Evolutionary conservation across 1,139 yeast genomes (phyloP).

Genomic region (Groenewaldozyma sp.): DNA sequence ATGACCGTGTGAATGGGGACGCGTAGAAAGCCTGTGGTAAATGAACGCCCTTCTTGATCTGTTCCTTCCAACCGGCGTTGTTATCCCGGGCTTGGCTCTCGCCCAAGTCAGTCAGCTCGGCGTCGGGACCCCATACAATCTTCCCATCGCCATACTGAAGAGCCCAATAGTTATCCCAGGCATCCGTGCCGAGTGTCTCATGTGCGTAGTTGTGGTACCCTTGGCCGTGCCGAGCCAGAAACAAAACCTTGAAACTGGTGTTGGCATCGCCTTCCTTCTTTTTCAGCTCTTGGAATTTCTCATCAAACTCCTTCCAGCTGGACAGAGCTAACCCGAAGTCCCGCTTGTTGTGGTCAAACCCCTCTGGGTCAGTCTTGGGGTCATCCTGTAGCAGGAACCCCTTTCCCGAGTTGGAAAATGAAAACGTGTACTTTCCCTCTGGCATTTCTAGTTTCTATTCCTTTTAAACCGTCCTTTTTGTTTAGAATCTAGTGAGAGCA

Average conservation of each 20-base stretch:
- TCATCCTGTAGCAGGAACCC: slow-evolving; percentile 47
- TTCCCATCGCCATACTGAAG: slow-evolving; percentile 38
- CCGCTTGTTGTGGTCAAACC: slow-evolving; percentile 32
- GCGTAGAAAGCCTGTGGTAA: slow-evolving; percentile 47
- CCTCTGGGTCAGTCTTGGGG: slow-evolving; percentile 36
- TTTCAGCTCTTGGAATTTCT: slow-evolving; percentile 34
- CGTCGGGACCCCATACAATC: slow-evolving; percentile 62
- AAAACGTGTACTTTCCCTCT: slow-evolving; percentile 6
- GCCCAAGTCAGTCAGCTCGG: slow-evolving; percentile 53
- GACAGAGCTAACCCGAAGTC: slow-evolving; percentile 12
- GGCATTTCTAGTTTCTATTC: no score
- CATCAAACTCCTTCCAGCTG: slow-evolving; percentile 39
- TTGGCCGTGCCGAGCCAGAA: slow-evolving; percentile 69
- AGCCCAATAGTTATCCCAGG: slow-evolving; percentile 22
- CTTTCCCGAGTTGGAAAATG: slow-evolving; percentile 10
- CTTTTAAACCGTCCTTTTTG: not conserved
- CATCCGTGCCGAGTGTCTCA: slow-evolving; percentile 53
- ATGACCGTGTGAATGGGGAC: slow-evolving; percentile 59
- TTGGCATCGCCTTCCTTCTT: slow-evolving; percentile 25
- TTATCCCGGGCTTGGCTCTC: slow-evolving; percentile 43
- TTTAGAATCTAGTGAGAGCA: slow-evolving; percentile 3
- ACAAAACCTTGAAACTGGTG: slow-evolving; percentile 44
- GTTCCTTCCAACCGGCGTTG: slow-evolving; percentile 36
- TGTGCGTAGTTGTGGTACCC: slow-evolving; percentile 63
- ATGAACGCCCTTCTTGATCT: slow-evolving; percentile 41